Evolutionary conservation across 805 yeast genomes (phyloP).

Genomic region (Candida maltosa): DNA sequence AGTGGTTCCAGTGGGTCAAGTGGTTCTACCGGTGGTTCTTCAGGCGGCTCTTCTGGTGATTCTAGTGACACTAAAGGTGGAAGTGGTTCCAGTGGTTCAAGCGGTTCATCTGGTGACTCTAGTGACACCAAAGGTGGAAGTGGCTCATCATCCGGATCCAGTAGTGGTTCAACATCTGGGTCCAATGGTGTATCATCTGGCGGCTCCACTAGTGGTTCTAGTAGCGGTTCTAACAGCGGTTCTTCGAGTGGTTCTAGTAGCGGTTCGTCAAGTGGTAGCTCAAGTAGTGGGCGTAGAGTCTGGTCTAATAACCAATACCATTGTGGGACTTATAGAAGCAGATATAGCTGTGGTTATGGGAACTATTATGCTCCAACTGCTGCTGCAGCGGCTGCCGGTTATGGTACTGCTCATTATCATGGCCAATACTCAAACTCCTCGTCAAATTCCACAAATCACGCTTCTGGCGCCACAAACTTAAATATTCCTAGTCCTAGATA

Average conservation of each 20-base stretch:
- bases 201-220: slow-evolving; percentile 1
- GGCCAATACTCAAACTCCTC: slow-evolving; percentile 4
- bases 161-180: background rate
- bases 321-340: slow-evolving; percentile 8
- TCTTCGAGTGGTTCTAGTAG: background rate
- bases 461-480: background rate
- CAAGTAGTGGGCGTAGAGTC: slow-evolving; percentile 1
- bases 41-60: slow-evolving; percentile 3
- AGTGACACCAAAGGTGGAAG: background rate
- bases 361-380: slow-evolving; percentile 9
- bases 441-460: background rate
- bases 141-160: too few relatives aligned
- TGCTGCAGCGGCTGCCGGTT: slow-evolving; percentile 11
- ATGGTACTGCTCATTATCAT: slow-evolving; percentile 10
- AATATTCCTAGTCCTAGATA: too few relatives aligned
- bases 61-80: background rate
- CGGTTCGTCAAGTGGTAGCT: slow-evolving; percentile 3
- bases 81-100: background rate
- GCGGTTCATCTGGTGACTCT: slow-evolving; percentile 2
- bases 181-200: background rate
- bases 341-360: slow-evolving; percentile 10
- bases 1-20: slow-evolving; percentile 1
- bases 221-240: background rate
- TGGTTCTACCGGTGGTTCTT: slow-evolving; percentile 1
- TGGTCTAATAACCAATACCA: slow-evolving; percentile 4